Conservation (phyloP, 768 basidiomycete species). For the Nidula microcarpa region DNA sequence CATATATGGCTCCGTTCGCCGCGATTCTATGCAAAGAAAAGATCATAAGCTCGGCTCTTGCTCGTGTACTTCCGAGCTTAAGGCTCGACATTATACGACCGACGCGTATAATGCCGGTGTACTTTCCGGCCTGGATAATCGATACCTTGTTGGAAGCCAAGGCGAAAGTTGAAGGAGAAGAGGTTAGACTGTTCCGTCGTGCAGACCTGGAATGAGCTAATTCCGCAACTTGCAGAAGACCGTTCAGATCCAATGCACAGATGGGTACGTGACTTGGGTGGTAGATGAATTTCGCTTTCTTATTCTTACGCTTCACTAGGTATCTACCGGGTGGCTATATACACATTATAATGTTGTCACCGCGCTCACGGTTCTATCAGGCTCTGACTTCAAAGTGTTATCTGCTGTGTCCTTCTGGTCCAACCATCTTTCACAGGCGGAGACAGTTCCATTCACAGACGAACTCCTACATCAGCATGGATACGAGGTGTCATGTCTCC, state of each 20-base stretch:
- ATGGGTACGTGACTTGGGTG: constrained; percentile 1
- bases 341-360: not conserved
- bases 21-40: constrained; percentile 17
- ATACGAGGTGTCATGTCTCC: constrained; percentile 49
- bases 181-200: constrained; percentile 18
- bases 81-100: constrained; percentile 40
- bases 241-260: constrained; percentile 42
- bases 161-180: constrained; percentile 18
- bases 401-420: constrained; percentile 39
- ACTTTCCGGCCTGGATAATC: constrained; percentile 63
- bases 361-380: constrained; percentile 17
- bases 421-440: constrained; percentile 11
- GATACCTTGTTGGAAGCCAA: constrained; percentile 48
- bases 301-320: constrained; percentile 15
- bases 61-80: constrained; percentile 31
- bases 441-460: constrained; percentile 43
- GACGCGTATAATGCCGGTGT: constrained; percentile 45
- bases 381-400: constrained; percentile 40
- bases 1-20: constrained; percentile 30
- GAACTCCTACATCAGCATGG: constrained; percentile 46
- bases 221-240: constrained; percentile 21
- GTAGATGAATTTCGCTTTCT: not conserved
- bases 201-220: not conserved
- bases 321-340: constrained; percentile 39
- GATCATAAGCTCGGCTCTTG: constrained; percentile 23